Evolutionary conservation across 108 stramenopile species (phyloP).

Genomic region (Skeletonema potamos): DNA sequence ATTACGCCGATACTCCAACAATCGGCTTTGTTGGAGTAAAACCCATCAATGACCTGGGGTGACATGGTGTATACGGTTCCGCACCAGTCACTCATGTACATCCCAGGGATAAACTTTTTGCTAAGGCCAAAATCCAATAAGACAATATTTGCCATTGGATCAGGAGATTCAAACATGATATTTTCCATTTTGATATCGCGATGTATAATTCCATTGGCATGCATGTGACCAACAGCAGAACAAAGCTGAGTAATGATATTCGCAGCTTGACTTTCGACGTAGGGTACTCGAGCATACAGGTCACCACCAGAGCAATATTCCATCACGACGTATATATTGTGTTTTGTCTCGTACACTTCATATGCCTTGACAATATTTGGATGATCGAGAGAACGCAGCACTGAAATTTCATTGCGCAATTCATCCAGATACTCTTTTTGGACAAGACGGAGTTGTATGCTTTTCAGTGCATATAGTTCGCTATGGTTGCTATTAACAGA

Average conservation of each 20-base stretch:
- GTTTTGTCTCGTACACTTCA: slow-evolving; percentile 76
- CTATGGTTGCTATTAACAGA: slow-evolving; percentile 8
- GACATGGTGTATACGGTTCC: slow-evolving; percentile 86
- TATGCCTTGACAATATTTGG: slow-evolving; percentile 93
- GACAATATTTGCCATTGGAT: slow-evolving; percentile 59
- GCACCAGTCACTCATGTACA: slow-evolving; percentile 59
- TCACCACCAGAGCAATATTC: slow-evolving; percentile 85
- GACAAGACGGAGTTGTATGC: slow-evolving; percentile 63
- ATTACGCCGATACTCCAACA: slow-evolving; percentile 40
- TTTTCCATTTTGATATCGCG: slow-evolving; percentile 81
- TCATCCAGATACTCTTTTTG: slow-evolving; percentile 69
- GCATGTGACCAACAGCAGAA: slow-evolving; percentile 79
- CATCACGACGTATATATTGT: slow-evolving; percentile 79
- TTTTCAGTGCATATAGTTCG: slow-evolving; percentile 67
- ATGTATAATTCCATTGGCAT: slow-evolving; percentile 74
- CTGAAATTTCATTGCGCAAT: slow-evolving; percentile 86
- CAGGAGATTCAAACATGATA: slow-evolving; percentile 73
- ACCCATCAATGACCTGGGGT: slow-evolving; percentile 75
- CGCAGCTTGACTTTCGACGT: slow-evolving; percentile 76
- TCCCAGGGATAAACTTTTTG: slow-evolving; percentile 59
- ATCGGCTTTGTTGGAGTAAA: slow-evolving; percentile 78
- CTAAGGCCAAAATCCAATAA: slow-evolving; percentile 93
- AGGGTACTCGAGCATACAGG: slow-evolving; percentile 78
- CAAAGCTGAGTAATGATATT: slow-evolving; percentile 57
- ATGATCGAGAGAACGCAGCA: slow-evolving; percentile 85